Evolutionary conservation across 2,329 filamentous ascomycete species (phyloP), one percentile per base, ranked within the genome.

Genomic region (Hypomyces perniciosus): DNA sequence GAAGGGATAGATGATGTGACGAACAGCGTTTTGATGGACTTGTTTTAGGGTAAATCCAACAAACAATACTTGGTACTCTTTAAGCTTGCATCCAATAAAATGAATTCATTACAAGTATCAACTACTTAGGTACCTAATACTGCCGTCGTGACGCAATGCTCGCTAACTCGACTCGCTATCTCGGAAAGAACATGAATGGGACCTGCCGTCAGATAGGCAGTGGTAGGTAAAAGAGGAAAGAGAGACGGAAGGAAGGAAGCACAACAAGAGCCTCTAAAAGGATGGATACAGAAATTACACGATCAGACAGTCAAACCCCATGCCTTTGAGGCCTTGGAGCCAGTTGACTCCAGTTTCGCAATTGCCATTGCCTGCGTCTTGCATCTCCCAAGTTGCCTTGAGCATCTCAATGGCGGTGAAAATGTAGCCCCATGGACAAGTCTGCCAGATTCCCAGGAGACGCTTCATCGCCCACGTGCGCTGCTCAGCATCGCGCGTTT

Each of bases 381-480:
- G 67, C 54, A 74, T 60, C 43, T 66, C 62, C 74, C 74, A 77
- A 2, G 75, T 75, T 39, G 71, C 69, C 47, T 67, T 69, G 44
- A 78, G 63, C 57, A 73, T 74, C 55, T 78, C 72, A 54, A 76
- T 75, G 9, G 73, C 73, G 2, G 73, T 71, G 28, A 75, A 73
- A 8, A 77, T 68, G 63, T 78, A 77, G 3, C 74, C 73, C 73
- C 75, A 78, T 0, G 74, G 72, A 52, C 72, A 75, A 13, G 69
- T 65, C 20, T 68, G 65, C 64, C 71, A 72, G 59, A 77, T 73
- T 33, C 65, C 65, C 54, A 72, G 60, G 40, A 77, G 60, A 9
- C 75, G 72, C 46, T 73, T 66, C 59, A 79, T 65, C n/a, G 76
- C 71, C 78, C 78, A 81, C 3, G 64, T 67, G 37, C 78, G 68